phyloP scores from a whole-genome alignment of 768 basidiomycete species.

The Calocybe indica region DNA sequence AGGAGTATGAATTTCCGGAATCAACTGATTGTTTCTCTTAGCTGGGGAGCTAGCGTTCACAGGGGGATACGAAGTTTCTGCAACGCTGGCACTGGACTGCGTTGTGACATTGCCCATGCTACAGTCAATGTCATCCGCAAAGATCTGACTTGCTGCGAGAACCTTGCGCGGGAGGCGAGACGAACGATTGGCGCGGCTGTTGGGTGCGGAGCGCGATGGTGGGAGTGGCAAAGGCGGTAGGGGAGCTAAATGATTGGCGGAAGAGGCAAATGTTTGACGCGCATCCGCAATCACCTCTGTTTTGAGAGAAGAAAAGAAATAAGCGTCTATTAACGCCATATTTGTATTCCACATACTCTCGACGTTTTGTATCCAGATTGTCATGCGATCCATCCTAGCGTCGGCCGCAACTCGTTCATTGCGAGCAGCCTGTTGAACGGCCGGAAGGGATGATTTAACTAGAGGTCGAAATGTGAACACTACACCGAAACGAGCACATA shows the following conservation, averaged over 20 bases:
- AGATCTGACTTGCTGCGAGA: slow-evolving; percentile 67
- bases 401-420: slow-evolving; percentile 51
- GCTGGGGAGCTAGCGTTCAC: slow-evolving; percentile 14
- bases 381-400: slow-evolving; percentile 60
- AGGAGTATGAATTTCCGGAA: slow-evolving; percentile 35
- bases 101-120: slow-evolving; percentile 27
- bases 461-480: slow-evolving; percentile 1
- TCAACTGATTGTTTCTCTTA: slow-evolving; percentile 18
- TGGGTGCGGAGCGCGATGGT: slow-evolving; percentile 42
- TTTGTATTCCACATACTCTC: slow-evolving; percentile 53
- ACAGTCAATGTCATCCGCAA: slow-evolving; percentile 40
- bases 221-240: slow-evolving; percentile 65
- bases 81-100: slow-evolving; percentile 25
- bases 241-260: slow-evolving; percentile 34
- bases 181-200: slow-evolving; percentile 33
- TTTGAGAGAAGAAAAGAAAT: slow-evolving; percentile 5
- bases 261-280: slow-evolving; percentile 64
- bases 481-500: background rate
- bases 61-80: slow-evolving; percentile 18
- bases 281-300: slow-evolving; percentile 80
- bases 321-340: slow-evolving; percentile 4
- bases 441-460: slow-evolving; percentile 45
- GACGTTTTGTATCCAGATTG: slow-evolving; percentile 76
- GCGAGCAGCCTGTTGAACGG: slow-evolving; percentile 45
- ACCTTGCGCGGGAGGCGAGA: slow-evolving; percentile 58